Evolutionary conservation across 176 grass and related monocot genomes (phyloP), one percentile per base, ranked within the genome.

Genomic region (Zea luxurians): DNA sequence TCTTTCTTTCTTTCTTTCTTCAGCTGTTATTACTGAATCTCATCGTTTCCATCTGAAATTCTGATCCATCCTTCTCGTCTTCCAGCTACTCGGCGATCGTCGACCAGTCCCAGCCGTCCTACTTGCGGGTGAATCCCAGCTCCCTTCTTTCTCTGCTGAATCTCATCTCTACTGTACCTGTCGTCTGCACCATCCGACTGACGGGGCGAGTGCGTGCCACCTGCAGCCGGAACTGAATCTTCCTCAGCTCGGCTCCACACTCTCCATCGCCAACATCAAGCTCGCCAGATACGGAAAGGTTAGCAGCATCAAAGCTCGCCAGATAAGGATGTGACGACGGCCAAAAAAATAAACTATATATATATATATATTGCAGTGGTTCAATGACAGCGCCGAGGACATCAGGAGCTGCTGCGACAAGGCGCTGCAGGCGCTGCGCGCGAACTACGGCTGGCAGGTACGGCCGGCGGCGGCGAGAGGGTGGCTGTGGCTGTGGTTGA

Each of bases 11-110:
- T 53, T 17, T 37, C 17, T 27, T 10, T n/a, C 35, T 66, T 66
- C 48, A 52, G 0, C 17, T 17, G 50, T 7, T 53, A 2, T 4
- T 17, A 11, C 50, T 6, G 50, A 53, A 53, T 17, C 0, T 53
- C 15, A 6, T 53, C 50, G 7, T 52, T 52, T 13, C 4, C 13
- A 13, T 60, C n/a, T 35, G 17, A 57, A 2, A 17, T 57, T 57
- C 17, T 57, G 6, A 4, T 53, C 16, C 2, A 34, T 53, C 4
- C 50, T 85, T 74, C 60, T 11, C 8, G 44, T 49, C 18, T 40
- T 88, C n/a, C 82, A 99, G 96, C 2, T 99, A 93, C 76, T 93
- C 96, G 10, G 96, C 96, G 48, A 93, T 96, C 68, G 91, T 83
- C 15, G 86, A 83, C 41, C 83, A 89, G 65, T 83, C 86, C 35